Evolutionary conservation across 495 filamentous ascomycete genomes (phyloP).

Genomic region (Chaetomium cochliodes): DNA sequence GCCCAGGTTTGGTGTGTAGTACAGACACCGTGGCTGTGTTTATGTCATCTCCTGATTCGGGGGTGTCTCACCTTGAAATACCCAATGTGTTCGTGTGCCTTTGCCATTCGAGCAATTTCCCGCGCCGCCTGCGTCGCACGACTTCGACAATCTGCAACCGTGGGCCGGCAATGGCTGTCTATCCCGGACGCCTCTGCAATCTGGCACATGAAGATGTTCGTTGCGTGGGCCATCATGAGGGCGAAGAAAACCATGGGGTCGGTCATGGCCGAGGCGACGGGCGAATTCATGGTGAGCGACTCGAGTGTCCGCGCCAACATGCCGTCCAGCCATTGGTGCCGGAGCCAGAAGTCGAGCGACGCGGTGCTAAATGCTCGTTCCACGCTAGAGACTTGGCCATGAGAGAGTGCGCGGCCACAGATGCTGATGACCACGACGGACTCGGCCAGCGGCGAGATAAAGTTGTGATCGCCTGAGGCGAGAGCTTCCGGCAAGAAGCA

Average conservation of each 20-base stretch:
- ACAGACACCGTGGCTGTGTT: neutral
- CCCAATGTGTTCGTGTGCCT: constrained; percentile 44
- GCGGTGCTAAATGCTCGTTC: constrained; percentile 26
- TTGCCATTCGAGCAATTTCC: constrained; percentile 44
- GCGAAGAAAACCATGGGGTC: constrained; percentile 49
- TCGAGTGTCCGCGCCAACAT: constrained; percentile 43
- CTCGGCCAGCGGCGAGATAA: constrained; percentile 48
- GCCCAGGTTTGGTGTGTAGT: constrained; percentile 14
- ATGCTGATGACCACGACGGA: constrained; percentile 50
- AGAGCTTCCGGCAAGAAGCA: constrained; percentile 49
- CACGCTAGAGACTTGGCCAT: constrained; percentile 40
- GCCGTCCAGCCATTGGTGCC: constrained; percentile 52
- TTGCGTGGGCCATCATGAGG: constrained; percentile 47
- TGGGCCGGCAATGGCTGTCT: constrained; percentile 28
- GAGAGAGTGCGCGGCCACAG: constrained; percentile 48
- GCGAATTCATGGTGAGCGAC: constrained; percentile 35
- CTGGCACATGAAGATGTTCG: constrained; percentile 45
- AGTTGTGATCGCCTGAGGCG: constrained; percentile 33
- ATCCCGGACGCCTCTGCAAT: constrained; percentile 30
- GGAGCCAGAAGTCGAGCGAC: constrained; percentile 43
- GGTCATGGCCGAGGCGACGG: constrained; percentile 36
- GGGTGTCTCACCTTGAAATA: constrained; percentile 43
- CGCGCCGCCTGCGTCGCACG: constrained; percentile 40
- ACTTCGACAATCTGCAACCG: constrained; percentile 35
- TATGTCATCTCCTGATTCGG: neutral